Percentiles rank a stretch among this genome's conserved stretches.
phyloP scores from a whole-genome alignment of 1,139 yeast species.

The Suhomyces wounanorum region DNA sequence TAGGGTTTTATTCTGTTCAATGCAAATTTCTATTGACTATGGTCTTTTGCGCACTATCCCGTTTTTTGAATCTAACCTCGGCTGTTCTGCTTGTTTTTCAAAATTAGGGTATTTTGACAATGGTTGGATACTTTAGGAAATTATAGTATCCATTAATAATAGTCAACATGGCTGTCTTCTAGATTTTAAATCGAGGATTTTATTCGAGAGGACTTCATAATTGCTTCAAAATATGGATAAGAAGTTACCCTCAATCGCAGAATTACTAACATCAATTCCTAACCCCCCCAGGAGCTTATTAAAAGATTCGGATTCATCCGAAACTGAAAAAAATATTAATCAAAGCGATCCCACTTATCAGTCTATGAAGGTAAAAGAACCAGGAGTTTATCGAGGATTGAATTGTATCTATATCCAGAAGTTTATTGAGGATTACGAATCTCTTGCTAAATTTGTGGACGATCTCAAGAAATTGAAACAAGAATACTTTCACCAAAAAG shows the following conservation, averaged over 20 bases:
- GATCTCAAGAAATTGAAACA: background rate
- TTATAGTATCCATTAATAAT: background rate
- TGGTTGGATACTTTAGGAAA: background rate
- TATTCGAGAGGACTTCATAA: background rate
- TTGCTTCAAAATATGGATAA: background rate
- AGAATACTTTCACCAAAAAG: background rate
- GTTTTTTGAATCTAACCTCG: background rate
- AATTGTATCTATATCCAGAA: background rate
- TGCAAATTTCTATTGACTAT: background rate
- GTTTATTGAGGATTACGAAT: slow-evolving; percentile 1
- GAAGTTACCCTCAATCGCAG: background rate
- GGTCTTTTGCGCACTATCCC: background rate
- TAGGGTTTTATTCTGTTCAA: background rate
- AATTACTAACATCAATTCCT: background rate
- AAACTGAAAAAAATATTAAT: background rate
- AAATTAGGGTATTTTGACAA: background rate
- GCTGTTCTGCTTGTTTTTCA: background rate
- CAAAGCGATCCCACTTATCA: no score
- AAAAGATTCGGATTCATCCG: background rate
- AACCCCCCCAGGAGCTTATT: background rate
- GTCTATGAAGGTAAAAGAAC: background rate
- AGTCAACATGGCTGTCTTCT: background rate
- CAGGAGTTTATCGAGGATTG: background rate
- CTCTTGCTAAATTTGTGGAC: background rate
- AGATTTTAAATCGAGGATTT: background rate